Evolutionary conservation across 495 filamentous ascomycete genomes (phyloP).

Genomic region (Annulohypoxylon bovei): DNA sequence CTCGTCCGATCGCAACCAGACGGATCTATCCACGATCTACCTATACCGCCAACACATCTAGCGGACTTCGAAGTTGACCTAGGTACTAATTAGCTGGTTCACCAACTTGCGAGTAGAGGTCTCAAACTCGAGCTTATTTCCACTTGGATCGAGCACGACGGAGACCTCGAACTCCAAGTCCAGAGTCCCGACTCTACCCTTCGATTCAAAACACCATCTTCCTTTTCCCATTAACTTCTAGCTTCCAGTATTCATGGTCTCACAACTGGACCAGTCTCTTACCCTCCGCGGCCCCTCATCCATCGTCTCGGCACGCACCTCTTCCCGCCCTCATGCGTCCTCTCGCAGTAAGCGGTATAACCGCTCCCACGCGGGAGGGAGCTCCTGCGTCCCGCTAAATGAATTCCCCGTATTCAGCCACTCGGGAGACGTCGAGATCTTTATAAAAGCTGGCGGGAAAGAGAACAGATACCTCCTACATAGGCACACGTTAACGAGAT

Average conservation of each 20-base stretch:
- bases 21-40: conserved; percentile 27
- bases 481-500: conserved; percentile 82
- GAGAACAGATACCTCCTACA: conserved; percentile 88
- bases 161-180: not conserved
- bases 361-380: conserved; percentile 83
- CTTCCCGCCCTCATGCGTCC: conserved; percentile 54
- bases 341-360: conserved; percentile 73
- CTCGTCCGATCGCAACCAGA: conserved; percentile 19
- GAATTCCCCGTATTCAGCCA: conserved; percentile 92
- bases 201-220: conserved; percentile 15
- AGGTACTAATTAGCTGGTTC: not conserved
- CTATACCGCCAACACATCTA: not conserved
- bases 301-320: conserved; percentile 56
- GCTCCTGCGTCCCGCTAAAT: conserved; percentile 76
- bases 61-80: not conserved
- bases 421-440: conserved; percentile 89
- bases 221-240: not conserved
- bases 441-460: conserved; percentile 73
- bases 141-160: not conserved
- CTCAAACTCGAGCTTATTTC: conserved; percentile 1
- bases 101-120: conserved; percentile 4
- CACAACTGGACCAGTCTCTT: conserved; percentile 70
- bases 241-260: conserved; percentile 68
- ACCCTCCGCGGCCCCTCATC: conserved; percentile 70
- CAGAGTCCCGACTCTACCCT: not conserved